Percentiles rank a stretch among this genome's conserved stretches.
phyloP scores from a whole-genome alignment of 225 moss, liverwort and hornwort genomes.

The Sphagnum tenellum region DNA sequence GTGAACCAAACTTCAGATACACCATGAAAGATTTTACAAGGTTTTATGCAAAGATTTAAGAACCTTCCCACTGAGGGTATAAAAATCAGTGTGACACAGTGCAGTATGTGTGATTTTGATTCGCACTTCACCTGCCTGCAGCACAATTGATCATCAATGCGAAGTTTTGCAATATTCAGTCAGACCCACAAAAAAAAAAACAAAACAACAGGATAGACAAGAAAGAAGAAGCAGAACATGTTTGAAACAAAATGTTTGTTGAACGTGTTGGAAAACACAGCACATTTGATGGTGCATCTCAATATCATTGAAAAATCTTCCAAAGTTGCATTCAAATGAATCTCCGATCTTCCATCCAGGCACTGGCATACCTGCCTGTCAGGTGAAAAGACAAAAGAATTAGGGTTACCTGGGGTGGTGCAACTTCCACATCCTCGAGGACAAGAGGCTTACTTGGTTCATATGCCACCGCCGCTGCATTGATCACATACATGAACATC shows the following conservation, averaged over 20 bases:
- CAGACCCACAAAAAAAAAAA: background rate
- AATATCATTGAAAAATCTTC: background rate
- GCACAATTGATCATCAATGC: background rate
- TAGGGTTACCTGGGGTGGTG: constrained; percentile 42
- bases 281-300: too few relatives aligned
- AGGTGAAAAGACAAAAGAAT: background rate
- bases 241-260: background rate
- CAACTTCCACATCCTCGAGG: constrained; percentile 49
- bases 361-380: too few relatives aligned
- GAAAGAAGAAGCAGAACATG: background rate
- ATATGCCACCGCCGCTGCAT: constrained; percentile 51
- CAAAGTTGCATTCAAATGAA: background rate
- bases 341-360: too few relatives aligned
- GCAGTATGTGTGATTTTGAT: constrained; percentile 33
- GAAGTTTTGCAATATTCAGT: background rate
- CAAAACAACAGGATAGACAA: too few relatives aligned
- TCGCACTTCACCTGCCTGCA: constrained; percentile 51
- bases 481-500: background rate
- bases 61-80: constrained; percentile 62
- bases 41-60: background rate
- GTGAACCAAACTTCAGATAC: too few relatives aligned
- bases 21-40: background rate
- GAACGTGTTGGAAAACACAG: too few relatives aligned
- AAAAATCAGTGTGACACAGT: constrained; percentile 56
- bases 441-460: constrained; percentile 46